Conservation (phyloP, 106 monocot species). For the Dendrobium huoshanense region DNA sequence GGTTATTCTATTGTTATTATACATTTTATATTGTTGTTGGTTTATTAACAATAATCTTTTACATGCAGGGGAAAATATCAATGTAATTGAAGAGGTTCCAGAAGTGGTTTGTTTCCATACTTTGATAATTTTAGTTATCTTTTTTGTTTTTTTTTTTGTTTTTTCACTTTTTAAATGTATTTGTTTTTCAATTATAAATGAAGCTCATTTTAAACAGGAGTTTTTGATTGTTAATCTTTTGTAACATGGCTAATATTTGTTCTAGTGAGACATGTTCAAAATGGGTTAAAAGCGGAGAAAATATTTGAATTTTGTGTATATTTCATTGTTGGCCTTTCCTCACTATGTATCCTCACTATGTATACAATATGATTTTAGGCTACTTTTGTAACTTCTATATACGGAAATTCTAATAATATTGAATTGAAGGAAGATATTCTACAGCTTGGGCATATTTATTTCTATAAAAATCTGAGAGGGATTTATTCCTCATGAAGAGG, state of each 20-base stretch:
- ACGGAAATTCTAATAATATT: too few relatives aligned
- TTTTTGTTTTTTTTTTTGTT: not conserved
- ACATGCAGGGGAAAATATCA: conserved; percentile 4
- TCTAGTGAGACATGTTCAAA: too few relatives aligned
- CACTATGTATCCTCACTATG: too few relatives aligned
- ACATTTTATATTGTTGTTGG: not conserved
- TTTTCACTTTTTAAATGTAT: not conserved
- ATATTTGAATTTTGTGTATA: too few relatives aligned
- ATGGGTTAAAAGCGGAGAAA: not conserved
- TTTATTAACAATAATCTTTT: not conserved
- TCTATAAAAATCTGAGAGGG: too few relatives aligned
- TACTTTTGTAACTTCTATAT: too few relatives aligned
- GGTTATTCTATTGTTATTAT: not conserved
- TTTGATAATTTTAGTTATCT: not conserved
- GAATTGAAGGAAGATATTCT: too few relatives aligned
- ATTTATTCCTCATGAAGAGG: too few relatives aligned
- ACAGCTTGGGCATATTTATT: too few relatives aligned
- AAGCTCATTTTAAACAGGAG: not conserved
- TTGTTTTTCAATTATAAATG: not conserved
- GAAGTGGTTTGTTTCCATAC: conserved; percentile 5
- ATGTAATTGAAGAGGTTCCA: not conserved
- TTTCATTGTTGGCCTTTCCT: too few relatives aligned
- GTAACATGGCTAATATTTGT: too few relatives aligned
- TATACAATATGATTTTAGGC: too few relatives aligned
- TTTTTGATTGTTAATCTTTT: not conserved